These are phyloP conservation scores for Trametes coccinea DNA, from an alignment of 768 basidiomycete genomes.

Conservation along the genomic window DNA sequence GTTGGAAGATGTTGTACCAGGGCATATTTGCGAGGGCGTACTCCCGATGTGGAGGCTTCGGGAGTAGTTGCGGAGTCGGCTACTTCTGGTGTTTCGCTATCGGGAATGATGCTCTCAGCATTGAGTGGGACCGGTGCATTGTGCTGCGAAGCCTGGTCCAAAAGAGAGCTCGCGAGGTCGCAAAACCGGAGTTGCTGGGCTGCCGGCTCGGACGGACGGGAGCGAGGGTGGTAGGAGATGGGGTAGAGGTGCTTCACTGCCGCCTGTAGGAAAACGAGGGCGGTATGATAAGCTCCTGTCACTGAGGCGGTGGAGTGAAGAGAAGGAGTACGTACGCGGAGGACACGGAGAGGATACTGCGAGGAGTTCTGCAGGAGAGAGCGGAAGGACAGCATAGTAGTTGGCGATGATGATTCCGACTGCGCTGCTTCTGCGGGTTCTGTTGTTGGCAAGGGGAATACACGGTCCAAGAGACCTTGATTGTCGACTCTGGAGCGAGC, in stretches of 20 bases:
- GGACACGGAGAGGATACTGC: conserved; percentile 52
- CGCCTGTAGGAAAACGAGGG: conserved; percentile 38
- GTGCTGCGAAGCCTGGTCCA: conserved; percentile 66
- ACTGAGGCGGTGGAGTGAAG: background rate
- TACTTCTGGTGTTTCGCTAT: conserved; percentile 18
- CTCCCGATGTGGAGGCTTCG: conserved; percentile 31
- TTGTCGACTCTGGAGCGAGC: conserved; percentile 55
- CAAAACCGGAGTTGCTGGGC: conserved; percentile 75
- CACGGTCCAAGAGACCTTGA: conserved; percentile 78
- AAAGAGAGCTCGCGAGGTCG: conserved; percentile 66
- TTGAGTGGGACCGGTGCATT: conserved; percentile 47
- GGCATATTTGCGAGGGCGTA: conserved; percentile 58
- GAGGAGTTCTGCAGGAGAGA: conserved; percentile 54
- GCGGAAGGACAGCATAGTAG: conserved; percentile 48
- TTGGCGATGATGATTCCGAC: conserved; percentile 31
- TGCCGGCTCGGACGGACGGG: conserved; percentile 61
- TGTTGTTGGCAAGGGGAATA: conserved; percentile 56
- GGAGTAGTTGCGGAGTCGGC: conserved; percentile 32
- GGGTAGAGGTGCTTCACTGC: conserved; percentile 71
- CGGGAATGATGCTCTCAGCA: conserved; percentile 44
- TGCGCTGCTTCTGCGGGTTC: conserved; percentile 44
- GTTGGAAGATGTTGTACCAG: conserved; percentile 77
- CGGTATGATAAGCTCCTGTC: conserved; percentile 8
- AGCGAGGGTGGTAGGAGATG: conserved; percentile 64
- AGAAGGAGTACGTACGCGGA: conserved; percentile 49